A percentile compares a stretch with the other conserved stretches of the same genome.
Evolutionary conservation across 768 basidiomycete species (phyloP).

Genomic region (Phaeolepiota aurea): DNA sequence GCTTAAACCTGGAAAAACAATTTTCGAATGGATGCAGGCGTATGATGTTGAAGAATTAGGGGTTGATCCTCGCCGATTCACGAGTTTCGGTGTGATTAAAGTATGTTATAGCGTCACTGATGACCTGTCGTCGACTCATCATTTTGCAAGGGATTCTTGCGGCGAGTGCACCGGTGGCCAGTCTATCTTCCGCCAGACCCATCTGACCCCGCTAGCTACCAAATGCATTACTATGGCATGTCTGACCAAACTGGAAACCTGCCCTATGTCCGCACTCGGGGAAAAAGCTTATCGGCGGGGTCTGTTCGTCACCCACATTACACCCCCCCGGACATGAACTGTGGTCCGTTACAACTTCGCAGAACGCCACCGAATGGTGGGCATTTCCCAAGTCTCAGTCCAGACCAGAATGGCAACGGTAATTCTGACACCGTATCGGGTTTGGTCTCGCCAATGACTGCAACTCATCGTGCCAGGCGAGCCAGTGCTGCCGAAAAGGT

Average conservation of each 20-base stretch:
- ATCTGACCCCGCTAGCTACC: neutral
- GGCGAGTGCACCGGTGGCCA: slow-evolving; percentile 91
- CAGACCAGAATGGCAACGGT: slow-evolving; percentile 11
- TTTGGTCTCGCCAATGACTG: slow-evolving; percentile 17
- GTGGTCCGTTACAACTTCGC: neutral
- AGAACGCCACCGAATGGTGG: neutral
- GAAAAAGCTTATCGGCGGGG: slow-evolving; percentile 25
- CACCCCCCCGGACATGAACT: neutral
- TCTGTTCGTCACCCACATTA: slow-evolving; percentile 15
- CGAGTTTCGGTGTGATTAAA: slow-evolving; percentile 97
- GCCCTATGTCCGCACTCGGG: slow-evolving; percentile 21
- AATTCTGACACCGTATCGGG: slow-evolving; percentile 8
- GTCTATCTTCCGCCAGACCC: slow-evolving; percentile 31
- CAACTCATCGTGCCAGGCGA: slow-evolving; percentile 35
- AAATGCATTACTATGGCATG: neutral
- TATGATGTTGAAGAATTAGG: slow-evolving; percentile 63
- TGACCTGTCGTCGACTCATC: too few relatives aligned
- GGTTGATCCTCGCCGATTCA: slow-evolving; percentile 90
- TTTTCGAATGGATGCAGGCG: slow-evolving; percentile 83
- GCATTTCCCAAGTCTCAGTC: slow-evolving; percentile 5
- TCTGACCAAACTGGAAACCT: neutral
- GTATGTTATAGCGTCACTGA: slow-evolving; percentile 26
- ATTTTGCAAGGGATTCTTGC: slow-evolving; percentile 67
- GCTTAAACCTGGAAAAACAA: slow-evolving; percentile 72
- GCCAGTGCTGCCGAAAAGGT: slow-evolving; percentile 64